A percentile compares a stretch with the other conserved stretches of the same genome.
Conservation (phyloP, 495 filamentous ascomycete species). For the Talaromyces stipitatus region DNA sequence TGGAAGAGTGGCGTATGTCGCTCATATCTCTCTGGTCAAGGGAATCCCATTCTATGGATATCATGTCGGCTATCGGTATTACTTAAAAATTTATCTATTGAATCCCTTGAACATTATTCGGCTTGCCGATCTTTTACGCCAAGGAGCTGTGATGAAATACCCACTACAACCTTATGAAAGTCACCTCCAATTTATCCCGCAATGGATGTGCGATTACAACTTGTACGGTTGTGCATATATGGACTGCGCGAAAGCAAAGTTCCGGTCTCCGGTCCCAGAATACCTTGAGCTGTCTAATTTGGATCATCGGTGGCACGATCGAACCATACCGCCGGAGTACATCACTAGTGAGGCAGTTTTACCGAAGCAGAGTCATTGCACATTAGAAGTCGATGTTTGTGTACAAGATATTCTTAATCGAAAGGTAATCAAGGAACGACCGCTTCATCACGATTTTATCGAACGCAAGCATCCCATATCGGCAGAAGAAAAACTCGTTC, state of each 20-base stretch:
- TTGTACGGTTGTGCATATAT: conserved; percentile 90
- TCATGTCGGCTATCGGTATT: conserved; percentile 84
- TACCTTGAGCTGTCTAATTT: conserved; percentile 48
- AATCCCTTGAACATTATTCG: conserved; percentile 77
- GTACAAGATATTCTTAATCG: conserved; percentile 87
- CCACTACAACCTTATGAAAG: conserved; percentile 87
- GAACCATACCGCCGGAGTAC: conserved; percentile 46
- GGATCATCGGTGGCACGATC: conserved; percentile 71
- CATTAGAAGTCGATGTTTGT: conserved; percentile 81
- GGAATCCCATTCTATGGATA: conserved; percentile 94
- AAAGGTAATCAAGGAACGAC: conserved; percentile 58
- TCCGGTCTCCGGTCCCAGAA: conserved; percentile 69
- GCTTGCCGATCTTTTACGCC: conserved; percentile 74
- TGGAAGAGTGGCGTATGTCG: conserved; percentile 65
- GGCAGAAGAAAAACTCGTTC: conserved; percentile 70
- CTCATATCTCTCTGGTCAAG: conserved; percentile 84
- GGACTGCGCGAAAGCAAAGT: conserved; percentile 57
- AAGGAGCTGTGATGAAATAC: conserved; percentile 76
- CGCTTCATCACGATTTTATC: conserved; percentile 79
- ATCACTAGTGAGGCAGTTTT: conserved; percentile 54
- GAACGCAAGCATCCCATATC: conserved; percentile 61
- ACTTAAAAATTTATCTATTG: conserved; percentile 88
- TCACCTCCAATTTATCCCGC: conserved; percentile 82
- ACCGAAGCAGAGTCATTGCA: conserved; percentile 76
- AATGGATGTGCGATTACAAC: conserved; percentile 98